Percentiles rank a stretch among this genome's conserved stretches.
Conservation (phyloP, 352 stramenopile genomes). For the Elongisporangium undulatum region DNA sequence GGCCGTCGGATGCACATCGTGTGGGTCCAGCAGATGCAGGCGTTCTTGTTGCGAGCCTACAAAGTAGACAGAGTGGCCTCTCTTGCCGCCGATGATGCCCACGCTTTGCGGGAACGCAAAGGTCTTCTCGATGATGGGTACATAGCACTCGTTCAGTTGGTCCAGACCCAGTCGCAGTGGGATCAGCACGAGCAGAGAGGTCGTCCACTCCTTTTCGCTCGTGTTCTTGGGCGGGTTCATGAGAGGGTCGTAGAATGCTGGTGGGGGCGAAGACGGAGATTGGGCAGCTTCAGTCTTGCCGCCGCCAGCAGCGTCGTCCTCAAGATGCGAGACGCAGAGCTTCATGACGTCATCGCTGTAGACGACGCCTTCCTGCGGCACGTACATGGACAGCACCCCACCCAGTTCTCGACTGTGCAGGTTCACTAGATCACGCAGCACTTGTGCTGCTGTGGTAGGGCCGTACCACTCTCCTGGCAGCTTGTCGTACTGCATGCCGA, state of each 20-base stretch:
- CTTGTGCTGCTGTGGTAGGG: constrained; percentile 84
- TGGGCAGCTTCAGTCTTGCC: not conserved
- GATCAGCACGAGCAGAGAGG: constrained; percentile 89
- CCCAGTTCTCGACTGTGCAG: constrained; percentile 45
- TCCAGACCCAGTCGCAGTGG: constrained; percentile 91
- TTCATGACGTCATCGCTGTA: constrained; percentile 74
- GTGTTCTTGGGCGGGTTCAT: constrained; percentile 59
- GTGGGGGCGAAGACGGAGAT: not conserved
- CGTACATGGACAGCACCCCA: constrained; percentile 60
- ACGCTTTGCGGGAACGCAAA: constrained; percentile 92
- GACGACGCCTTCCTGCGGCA: constrained; percentile 80
- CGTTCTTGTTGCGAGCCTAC: constrained; percentile 86
- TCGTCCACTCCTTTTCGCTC: constrained; percentile 68
- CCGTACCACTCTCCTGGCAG: constrained; percentile 92
- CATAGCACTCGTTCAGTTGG: constrained; percentile 77
- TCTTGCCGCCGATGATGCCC: constrained; percentile 93
- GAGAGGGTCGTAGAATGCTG: constrained; percentile 81
- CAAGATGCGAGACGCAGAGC: constrained; percentile 63
- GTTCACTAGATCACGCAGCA: constrained; percentile 86
- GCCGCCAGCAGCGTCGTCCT: constrained; percentile 5
- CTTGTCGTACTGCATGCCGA: constrained; percentile 90
- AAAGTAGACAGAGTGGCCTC: constrained; percentile 95
- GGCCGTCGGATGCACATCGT: constrained; percentile 62
- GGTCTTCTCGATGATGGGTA: constrained; percentile 64
- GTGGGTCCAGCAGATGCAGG: constrained; percentile 82